Evolutionary conservation across 2,329 filamentous ascomycete species (phyloP).

Genomic region (Ophiostoma sp.): DNA sequence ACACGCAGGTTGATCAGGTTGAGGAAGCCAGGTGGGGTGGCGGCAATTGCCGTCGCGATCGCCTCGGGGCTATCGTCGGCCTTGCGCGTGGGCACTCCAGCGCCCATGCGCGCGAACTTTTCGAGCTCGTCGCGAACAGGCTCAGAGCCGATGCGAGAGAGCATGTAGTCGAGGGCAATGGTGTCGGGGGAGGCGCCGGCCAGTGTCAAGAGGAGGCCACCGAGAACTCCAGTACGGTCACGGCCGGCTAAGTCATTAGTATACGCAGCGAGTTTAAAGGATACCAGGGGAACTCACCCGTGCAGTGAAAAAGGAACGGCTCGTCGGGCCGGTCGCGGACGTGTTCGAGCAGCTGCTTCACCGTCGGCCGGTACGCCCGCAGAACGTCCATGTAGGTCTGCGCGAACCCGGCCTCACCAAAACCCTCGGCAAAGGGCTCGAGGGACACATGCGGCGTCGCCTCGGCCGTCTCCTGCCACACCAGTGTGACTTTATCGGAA

Average conservation of each 20-base stretch:
- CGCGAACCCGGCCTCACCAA: slow-evolving; percentile 47
- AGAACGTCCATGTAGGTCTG: slow-evolving; percentile 52
- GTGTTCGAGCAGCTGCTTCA: slow-evolving; percentile 49
- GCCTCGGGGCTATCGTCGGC: neutral
- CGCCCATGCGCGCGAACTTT: slow-evolving; percentile 43
- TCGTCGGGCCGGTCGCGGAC: slow-evolving; percentile 48
- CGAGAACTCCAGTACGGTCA: slow-evolving; percentile 55
- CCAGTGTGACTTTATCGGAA: slow-evolving; percentile 45
- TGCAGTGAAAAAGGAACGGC: slow-evolving; percentile 56
- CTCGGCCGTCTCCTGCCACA: slow-evolving; percentile 44
- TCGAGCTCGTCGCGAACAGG: slow-evolving; percentile 51
- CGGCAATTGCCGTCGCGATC: slow-evolving; percentile 28
- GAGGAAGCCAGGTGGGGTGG: slow-evolving; percentile 49
- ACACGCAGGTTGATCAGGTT: slow-evolving; percentile 49
- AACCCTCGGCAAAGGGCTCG: slow-evolving; percentile 46
- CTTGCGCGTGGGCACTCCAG: slow-evolving; percentile 32
- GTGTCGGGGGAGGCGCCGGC: slow-evolving; percentile 47
- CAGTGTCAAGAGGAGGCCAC: slow-evolving; percentile 52
- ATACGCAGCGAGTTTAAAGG: neutral
- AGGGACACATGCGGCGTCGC: slow-evolving; percentile 43
- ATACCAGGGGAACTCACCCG: slow-evolving; percentile 39
- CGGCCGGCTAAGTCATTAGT: slow-evolving; percentile 47
- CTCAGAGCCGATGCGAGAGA: slow-evolving; percentile 56
- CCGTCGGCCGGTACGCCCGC: slow-evolving; percentile 44
- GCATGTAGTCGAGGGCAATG: slow-evolving; percentile 52